phyloP scores from a whole-genome alignment of 108 stramenopile species.

The Discostella stelligeroides region DNA sequence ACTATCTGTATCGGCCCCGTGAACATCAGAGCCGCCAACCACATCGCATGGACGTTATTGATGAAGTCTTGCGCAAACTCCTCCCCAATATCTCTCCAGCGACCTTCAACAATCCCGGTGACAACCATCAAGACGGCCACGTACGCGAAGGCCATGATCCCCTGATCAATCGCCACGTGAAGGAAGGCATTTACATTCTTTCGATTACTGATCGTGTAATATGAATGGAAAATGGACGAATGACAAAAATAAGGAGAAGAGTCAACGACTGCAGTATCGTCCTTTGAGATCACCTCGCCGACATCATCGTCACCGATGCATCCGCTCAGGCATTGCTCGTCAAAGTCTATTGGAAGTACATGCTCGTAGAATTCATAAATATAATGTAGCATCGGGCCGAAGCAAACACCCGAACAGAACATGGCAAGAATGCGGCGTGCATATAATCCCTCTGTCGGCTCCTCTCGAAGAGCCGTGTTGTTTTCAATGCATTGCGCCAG shows the following conservation, averaged over 20 bases:
- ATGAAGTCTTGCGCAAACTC: conserved; percentile 33
- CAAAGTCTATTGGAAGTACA: conserved; percentile 1
- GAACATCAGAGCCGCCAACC: too few relatives aligned
- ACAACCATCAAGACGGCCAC: conserved; percentile 35
- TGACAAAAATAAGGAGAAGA: conserved; percentile 9
- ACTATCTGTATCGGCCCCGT: conserved; percentile 27
- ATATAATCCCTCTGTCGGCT: not conserved
- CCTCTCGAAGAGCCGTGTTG: not conserved
- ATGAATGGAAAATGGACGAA: conserved; percentile 7
- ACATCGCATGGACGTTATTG: conserved; percentile 13
- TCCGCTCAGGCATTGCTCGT: too few relatives aligned
- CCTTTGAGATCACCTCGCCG: too few relatives aligned
- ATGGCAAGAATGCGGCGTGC: not conserved
- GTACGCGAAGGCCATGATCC: conserved; percentile 32
- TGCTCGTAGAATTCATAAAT: conserved; percentile 13
- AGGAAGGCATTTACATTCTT: conserved; percentile 20
- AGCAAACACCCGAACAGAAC: conserved; percentile 6
- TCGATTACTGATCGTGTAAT: conserved; percentile 14
- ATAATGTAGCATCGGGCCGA: conserved; percentile 10
- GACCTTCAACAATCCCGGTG: conserved; percentile 31
- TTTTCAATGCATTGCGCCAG: conserved; percentile 4
- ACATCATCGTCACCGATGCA: too few relatives aligned
- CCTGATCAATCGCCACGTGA: conserved; percentile 39
- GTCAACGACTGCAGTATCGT: too few relatives aligned
- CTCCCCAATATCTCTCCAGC: conserved; percentile 9